Conservation (phyloP, 225 moss, liverwort and hornwort genomes). For the Bryoerythrophyllum caledonicum region DNA sequence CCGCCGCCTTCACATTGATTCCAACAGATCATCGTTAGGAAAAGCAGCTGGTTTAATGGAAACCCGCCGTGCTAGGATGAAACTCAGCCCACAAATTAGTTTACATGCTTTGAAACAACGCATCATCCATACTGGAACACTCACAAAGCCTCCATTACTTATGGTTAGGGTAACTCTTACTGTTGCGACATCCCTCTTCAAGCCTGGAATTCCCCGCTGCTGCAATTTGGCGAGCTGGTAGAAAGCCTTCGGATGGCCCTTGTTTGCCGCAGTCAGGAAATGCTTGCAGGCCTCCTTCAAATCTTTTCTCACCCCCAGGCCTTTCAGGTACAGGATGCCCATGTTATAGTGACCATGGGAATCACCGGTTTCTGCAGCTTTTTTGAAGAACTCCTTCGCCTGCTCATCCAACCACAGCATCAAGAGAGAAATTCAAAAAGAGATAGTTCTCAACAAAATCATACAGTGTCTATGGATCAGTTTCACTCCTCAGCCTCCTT, state of each 20-base stretch:
- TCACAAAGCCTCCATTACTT: not conserved
- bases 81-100: not conserved
- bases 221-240: conserved; percentile 94
- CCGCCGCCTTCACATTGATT: conserved; percentile 59
- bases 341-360: conserved; percentile 90
- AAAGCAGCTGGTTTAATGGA: not conserved
- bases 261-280: conserved; percentile 62
- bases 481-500: not conserved
- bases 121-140: not conserved
- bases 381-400: conserved; percentile 89
- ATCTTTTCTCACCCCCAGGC: conserved; percentile 67
- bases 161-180: conserved; percentile 39
- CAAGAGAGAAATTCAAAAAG: not conserved
- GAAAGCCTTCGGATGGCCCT: conserved; percentile 75
- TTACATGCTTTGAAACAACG: not conserved
- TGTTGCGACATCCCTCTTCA: conserved; percentile 66
- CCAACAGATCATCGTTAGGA: conserved; percentile 17
- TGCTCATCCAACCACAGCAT: conserved; percentile 43
- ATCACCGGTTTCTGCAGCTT: conserved; percentile 84
- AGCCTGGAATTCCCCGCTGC: conserved; percentile 80
- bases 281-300: conserved; percentile 64
- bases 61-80: not conserved
- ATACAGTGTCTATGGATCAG: not conserved
- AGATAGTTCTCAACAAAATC: not conserved
- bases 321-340: conserved; percentile 87